Base-by-base conservation (phyloP, 1,284 basidiomycete species). In the Ustilago shanxiensis region DNA sequence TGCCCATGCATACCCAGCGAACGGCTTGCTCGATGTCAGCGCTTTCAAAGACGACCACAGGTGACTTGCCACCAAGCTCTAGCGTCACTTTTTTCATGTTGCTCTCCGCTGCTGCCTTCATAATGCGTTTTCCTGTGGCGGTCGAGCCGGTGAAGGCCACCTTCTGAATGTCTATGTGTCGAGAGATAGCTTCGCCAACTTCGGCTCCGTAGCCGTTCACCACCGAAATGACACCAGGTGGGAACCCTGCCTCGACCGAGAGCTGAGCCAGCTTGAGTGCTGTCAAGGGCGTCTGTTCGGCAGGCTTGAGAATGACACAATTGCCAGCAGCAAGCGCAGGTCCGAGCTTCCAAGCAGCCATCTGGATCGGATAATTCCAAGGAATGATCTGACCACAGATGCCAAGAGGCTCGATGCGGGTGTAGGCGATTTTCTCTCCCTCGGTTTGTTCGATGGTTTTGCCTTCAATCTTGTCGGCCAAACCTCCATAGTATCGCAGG, bases 321-420 rank as follows among this genome's bases (percentile, higher is more conserved):
- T 86, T 86, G 9, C 87, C 87, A 2, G 86, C 87, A 0, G 86
- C 79, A 52, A 88, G 84, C 6, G 87, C 87, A 2, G 84, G 83
- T 2, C 84, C 86, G 6, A 94, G 92, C 89, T 96, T 79, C 71
- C 65, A 81, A 14, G 77, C 76, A 13, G 75, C 60, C 63, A 82
- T 73, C 54, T 65, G 64, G 22, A 74, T 69, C 9, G 94, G 94
- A 85, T 94, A 95, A 87, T 95, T 95, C 76, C 72, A 81, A 11
- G 74, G 80, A 41, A 73, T 79, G 59, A 82, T 82, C 37, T 79
- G 77, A 9, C 77, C 80, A 24, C 69, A 94, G 67, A 97, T 95
- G 77, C 95, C 96, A 77, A 97, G 91, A 9, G 95, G 95, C 87
- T 98, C 95, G 85, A 95, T 93, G 31, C 91, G 89, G 87, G 87